These are phyloP conservation scores for Pyrenophora seminiperda DNA, from an alignment of 2,329 filamentous ascomycete genomes.

Conservation along the genomic window DNA sequence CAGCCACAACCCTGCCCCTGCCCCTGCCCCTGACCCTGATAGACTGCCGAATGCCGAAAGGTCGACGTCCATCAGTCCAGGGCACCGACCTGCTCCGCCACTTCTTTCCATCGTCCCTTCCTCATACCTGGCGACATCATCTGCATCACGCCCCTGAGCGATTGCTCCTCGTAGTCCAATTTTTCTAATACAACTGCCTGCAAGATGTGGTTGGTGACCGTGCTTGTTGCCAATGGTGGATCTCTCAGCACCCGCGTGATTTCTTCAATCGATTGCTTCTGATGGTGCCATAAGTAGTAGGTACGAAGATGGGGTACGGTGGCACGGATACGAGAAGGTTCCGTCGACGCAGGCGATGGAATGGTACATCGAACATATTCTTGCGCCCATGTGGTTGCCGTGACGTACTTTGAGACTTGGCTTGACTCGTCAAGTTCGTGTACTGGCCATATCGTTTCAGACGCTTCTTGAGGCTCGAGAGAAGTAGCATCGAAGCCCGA, in stretches of 20 bases:
- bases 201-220: constrained; percentile 39
- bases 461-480: neutral
- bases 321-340: constrained; percentile 35
- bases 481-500: neutral
- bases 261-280: constrained; percentile 28
- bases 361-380: constrained; percentile 37
- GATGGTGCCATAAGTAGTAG: constrained; percentile 44
- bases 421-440: constrained; percentile 6
- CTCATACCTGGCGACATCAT: constrained; percentile 30
- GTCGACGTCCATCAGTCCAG: neutral
- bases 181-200: constrained; percentile 38
- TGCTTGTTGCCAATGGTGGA: constrained; percentile 36
- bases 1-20: too few species aligned
- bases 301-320: constrained; percentile 40
- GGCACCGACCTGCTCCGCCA: constrained; percentile 32
- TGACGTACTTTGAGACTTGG: constrained; percentile 26
- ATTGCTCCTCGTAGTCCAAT: constrained; percentile 31
- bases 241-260: constrained; percentile 35
- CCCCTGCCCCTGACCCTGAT: too few species aligned
- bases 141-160: constrained; percentile 28
- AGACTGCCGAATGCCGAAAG: too few species aligned
- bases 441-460: neutral
- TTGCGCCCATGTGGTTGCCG: constrained; percentile 40
- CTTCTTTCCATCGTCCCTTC: constrained; percentile 31
- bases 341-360: constrained; percentile 24